Evolutionary conservation across 23 red algal species (phyloP).

Genomic region (Gracilaria caudata): DNA sequence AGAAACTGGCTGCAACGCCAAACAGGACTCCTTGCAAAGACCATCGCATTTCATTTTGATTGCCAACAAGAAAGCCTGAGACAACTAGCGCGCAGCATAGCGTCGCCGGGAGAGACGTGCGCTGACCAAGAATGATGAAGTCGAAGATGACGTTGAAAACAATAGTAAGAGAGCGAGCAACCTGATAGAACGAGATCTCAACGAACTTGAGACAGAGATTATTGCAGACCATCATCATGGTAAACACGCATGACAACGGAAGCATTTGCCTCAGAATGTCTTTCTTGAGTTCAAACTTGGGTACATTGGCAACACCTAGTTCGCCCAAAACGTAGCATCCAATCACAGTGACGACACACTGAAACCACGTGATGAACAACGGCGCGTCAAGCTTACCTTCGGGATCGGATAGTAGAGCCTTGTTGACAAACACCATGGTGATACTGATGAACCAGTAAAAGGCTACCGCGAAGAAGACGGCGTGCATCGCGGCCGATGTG

Average conservation of each 20-base stretch:
- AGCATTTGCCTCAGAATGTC: constrained; percentile 68
- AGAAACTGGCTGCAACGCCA: constrained; percentile 85
- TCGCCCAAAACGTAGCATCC: constrained; percentile 75
- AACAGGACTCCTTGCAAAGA: constrained; percentile 88
- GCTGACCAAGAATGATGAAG: constrained; percentile 86
- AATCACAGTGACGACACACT: constrained; percentile 86
- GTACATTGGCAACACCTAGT: constrained; percentile 74
- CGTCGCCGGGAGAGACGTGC: constrained; percentile 80
- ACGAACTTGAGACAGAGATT: constrained; percentile 97
- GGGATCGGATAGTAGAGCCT: constrained; percentile 76
- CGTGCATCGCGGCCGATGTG: constrained; percentile 48
- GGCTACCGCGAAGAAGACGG: constrained; percentile 79
- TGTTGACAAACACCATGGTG: constrained; percentile 97
- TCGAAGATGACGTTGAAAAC: constrained; percentile 94
- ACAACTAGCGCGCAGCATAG: constrained; percentile 82
- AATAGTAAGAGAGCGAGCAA: constrained; percentile 96
- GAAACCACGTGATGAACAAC: constrained; percentile 97
- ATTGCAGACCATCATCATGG: constrained; percentile 92
- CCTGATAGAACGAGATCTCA: constrained; percentile 96
- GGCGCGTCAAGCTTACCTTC: constrained; percentile 87
- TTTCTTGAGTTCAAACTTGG: constrained; percentile 83
- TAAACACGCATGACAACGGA: constrained; percentile 89
- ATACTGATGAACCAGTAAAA: constrained; percentile 95
- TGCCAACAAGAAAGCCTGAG: constrained; percentile 79
- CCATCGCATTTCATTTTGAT: constrained; percentile 92